Percentiles rank a stretch among this genome's conserved stretches.
Conservation (phyloP, 768 basidiomycete species). For the Hydnum rufescens region DNA sequence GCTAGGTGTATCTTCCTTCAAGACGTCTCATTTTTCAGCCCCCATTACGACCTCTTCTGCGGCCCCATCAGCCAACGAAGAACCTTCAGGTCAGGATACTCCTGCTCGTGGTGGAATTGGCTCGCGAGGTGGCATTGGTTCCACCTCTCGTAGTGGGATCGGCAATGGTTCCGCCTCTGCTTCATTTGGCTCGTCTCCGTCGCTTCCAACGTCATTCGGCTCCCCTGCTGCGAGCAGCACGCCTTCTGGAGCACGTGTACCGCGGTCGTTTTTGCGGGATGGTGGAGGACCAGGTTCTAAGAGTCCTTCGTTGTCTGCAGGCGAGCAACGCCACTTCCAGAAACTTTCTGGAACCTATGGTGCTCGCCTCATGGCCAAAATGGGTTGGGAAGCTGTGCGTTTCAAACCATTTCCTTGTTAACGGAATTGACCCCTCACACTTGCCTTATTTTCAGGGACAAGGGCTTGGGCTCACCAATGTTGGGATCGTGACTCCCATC, state of each 20-base stretch:
- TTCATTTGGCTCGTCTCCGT: constrained; percentile 12
- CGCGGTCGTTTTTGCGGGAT: constrained; percentile 35
- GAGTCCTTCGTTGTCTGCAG: constrained; percentile 28
- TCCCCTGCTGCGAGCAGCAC: constrained; percentile 22
- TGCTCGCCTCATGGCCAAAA: constrained; percentile 78
- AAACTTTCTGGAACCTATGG: constrained; percentile 63
- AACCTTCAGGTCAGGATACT: no score
- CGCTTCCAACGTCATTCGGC: constrained; percentile 8
- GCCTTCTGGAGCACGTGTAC: constrained; percentile 17
- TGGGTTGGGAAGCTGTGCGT: constrained; percentile 73
- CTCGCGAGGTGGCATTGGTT: constrained; percentile 2
- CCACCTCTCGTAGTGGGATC: not conserved
- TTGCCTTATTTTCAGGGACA: constrained; percentile 18
- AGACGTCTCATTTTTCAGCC: not conserved
- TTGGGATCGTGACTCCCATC: constrained; percentile 75
- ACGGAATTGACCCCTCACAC: not conserved
- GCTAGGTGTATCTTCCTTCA: not conserved
- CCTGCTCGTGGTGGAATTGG: constrained; percentile 6
- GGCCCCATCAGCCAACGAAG: not conserved
- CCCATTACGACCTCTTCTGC: not conserved
- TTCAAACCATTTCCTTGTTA: not conserved
- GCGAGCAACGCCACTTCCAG: constrained; percentile 65
- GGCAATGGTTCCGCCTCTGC: not conserved
- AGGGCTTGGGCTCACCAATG: constrained; percentile 53
- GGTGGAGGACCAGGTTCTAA: constrained; percentile 19